A percentile compares a stretch with the other conserved stretches of the same genome.
Evolutionary conservation across 306 rosid genomes (phyloP).

Genomic region (Mimosa pudica): DNA sequence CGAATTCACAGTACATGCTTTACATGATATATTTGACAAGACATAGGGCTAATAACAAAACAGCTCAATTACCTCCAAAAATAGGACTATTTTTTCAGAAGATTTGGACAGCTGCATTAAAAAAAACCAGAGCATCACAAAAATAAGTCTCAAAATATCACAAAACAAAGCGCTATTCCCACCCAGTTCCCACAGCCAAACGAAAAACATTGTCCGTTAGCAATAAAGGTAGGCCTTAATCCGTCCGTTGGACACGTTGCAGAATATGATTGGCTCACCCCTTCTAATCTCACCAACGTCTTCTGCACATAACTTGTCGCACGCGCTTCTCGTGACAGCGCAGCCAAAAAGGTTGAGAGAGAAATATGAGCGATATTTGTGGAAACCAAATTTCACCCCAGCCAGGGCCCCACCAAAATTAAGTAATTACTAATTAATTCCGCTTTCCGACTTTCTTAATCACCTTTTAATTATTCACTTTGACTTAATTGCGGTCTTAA

Average conservation of each 20-base stretch:
- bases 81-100: background rate
- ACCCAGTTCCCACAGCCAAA: background rate
- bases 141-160: background rate
- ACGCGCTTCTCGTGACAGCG: constrained; percentile 40
- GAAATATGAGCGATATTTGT: background rate
- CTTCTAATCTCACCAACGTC: background rate
- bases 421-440: too few relatives aligned
- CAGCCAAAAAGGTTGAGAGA: background rate
- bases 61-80: background rate
- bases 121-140: background rate
- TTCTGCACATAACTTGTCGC: constrained; percentile 7
- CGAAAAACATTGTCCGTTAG: background rate
- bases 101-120: background rate
- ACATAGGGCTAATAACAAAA: background rate
- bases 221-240: background rate
- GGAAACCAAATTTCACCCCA: constrained; percentile 5
- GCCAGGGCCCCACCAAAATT: constrained; percentile 30
- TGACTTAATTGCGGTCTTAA: background rate
- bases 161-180: background rate
- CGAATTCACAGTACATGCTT: background rate
- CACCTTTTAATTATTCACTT: constrained; percentile 22
- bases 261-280: background rate
- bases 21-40: background rate
- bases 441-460: constrained; percentile 13
- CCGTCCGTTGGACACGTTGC: background rate